Percentiles rank a stretch among this genome's conserved stretches.
Evolutionary conservation across 179 eudicot species (phyloP).

Genomic region (Beta lomatogona): DNA sequence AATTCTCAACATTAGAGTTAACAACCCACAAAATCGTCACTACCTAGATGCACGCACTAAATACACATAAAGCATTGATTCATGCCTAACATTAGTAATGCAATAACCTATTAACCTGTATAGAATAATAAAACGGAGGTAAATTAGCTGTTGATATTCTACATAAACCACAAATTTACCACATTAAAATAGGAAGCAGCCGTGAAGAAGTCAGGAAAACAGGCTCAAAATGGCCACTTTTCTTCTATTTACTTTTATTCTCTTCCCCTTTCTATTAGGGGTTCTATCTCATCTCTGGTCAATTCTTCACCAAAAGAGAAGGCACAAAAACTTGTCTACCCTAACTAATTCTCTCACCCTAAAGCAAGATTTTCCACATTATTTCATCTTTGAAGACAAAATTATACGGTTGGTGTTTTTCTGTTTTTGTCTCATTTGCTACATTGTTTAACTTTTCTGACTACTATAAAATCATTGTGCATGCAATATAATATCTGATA

Average conservation of each 20-base stretch:
- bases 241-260: constrained; percentile 13
- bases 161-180: constrained; percentile 20
- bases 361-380: constrained; percentile 1
- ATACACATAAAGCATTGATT: constrained; percentile 9
- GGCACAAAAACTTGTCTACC: constrained; percentile 16
- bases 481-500: neutral
- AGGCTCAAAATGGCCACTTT: constrained; percentile 29
- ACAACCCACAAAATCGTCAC: neutral
- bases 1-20: too few species aligned
- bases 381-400: neutral
- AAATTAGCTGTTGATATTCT: constrained; percentile 24
- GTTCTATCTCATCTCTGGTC: constrained; percentile 29
- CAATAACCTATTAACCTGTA: neutral
- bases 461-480: neutral
- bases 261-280: constrained; percentile 27
- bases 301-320: constrained; percentile 21
- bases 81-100: constrained; percentile 19
- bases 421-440: neutral
- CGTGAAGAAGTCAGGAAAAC: constrained; percentile 5
- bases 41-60: constrained; percentile 28
- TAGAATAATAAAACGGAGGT: neutral
- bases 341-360: constrained; percentile 21
- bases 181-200: constrained; percentile 3
- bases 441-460: neutral
- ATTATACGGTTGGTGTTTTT: constrained; percentile 15